Evolutionary conservation across 768 basidiomycete genomes (phyloP).

Genomic region (Serendipita sp.): DNA sequence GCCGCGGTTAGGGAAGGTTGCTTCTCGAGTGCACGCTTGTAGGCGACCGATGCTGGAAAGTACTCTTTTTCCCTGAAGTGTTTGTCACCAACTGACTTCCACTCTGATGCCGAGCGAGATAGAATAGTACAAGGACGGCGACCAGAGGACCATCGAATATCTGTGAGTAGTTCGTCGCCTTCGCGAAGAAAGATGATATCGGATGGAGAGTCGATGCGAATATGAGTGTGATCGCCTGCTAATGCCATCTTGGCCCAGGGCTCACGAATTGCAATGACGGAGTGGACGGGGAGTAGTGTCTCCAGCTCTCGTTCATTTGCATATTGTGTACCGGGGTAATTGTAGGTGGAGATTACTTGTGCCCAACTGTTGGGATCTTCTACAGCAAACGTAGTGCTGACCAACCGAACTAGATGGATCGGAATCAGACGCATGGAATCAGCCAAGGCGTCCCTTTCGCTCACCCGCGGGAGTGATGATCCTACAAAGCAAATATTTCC

Average conservation of each 20-base stretch:
- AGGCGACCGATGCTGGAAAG: constrained; percentile 18
- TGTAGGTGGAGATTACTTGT: constrained; percentile 14
- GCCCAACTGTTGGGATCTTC: constrained; percentile 18
- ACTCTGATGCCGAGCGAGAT: constrained; percentile 9
- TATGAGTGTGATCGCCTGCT: constrained; percentile 4
- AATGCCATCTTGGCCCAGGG: constrained; percentile 16
- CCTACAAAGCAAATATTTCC: background rate
- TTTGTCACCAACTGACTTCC: constrained; percentile 15
- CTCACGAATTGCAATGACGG: constrained; percentile 19
- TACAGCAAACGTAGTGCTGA: constrained; percentile 10
- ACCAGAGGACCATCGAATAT: constrained; percentile 3
- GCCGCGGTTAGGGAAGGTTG: constrained; percentile 13
- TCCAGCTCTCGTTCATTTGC: constrained; percentile 15
- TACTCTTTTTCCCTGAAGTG: constrained; percentile 13
- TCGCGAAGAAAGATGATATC: constrained; percentile 16
- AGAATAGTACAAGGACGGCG: background rate
- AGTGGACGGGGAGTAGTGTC: constrained; percentile 17
- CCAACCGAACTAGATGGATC: background rate
- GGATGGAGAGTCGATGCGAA: constrained; percentile 20
- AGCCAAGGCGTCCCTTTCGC: background rate
- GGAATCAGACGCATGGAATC: background rate
- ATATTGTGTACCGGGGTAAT: constrained; percentile 15
- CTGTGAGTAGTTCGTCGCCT: constrained; percentile 8
- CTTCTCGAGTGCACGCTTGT: constrained; percentile 13
- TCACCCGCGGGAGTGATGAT: background rate